phyloP scores from a whole-genome alignment of 1,284 basidiomycete genomes.

The Fomes fomentarius region DNA sequence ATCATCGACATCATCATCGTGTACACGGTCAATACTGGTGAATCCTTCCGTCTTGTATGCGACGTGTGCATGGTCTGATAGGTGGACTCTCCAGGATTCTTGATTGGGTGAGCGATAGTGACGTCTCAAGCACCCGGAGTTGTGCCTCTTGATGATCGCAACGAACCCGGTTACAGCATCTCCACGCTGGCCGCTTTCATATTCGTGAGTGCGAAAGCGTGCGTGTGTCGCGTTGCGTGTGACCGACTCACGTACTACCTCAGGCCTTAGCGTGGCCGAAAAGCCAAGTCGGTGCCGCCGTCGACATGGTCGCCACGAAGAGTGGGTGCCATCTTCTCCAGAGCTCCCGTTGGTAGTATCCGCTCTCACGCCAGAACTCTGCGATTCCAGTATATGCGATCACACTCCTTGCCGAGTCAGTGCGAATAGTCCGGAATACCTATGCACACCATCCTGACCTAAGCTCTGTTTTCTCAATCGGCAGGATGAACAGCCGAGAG shows the following conservation, averaged over 20 bases:
- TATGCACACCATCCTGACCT: background rate
- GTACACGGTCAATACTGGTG: conserved; percentile 11
- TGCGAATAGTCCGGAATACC: background rate
- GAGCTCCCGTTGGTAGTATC: too few relatives aligned
- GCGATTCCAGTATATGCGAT: background rate
- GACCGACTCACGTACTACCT: too few relatives aligned
- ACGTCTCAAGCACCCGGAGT: too few relatives aligned
- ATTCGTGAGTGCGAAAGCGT: conserved; percentile 5
- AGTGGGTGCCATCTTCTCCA: background rate
- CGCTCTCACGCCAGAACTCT: too few relatives aligned
- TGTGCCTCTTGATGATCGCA: too few relatives aligned
- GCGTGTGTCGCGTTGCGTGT: background rate
- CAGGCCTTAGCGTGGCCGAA: conserved; percentile 5
- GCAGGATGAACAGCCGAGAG: background rate
- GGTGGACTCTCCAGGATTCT: conserved; percentile 8
- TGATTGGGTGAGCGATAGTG: too few relatives aligned
- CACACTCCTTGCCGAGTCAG: conserved; percentile 1
- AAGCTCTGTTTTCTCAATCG: background rate
- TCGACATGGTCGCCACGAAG: conserved; percentile 13
- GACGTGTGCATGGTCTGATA: too few relatives aligned
- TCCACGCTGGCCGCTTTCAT: conserved; percentile 7
- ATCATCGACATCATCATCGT: background rate
- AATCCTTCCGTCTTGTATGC: too few relatives aligned
- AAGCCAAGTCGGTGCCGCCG: background rate
- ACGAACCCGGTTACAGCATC: too few relatives aligned